A percentile compares a stretch with the other conserved stretches of the same genome.
phyloP scores from a whole-genome alignment of 495 filamentous ascomycete species.

The Mytilinidion resinicola region DNA sequence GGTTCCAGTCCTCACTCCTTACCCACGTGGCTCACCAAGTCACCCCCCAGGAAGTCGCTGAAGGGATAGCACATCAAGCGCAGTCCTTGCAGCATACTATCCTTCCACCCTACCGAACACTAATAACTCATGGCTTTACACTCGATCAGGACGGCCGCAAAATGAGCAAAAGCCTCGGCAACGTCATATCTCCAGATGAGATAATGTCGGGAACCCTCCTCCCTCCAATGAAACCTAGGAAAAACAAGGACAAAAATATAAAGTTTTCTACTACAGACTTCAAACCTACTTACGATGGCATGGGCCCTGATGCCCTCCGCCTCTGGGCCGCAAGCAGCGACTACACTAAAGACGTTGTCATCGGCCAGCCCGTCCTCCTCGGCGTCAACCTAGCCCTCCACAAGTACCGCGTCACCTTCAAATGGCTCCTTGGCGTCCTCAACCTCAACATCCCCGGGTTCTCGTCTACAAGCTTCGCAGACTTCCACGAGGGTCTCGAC shows the following conservation, averaged over 20 bases:
- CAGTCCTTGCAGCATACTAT: slow-evolving; percentile 6
- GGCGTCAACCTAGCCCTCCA: slow-evolving; percentile 66
- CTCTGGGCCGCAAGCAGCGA: slow-evolving; percentile 89
- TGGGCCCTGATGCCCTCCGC: slow-evolving; percentile 80
- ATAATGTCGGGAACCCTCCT: slow-evolving; percentile 76
- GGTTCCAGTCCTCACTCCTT: slow-evolving; percentile 99
- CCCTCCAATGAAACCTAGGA: slow-evolving; percentile 50
- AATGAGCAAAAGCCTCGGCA: slow-evolving; percentile 98
- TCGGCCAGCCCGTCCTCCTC: slow-evolving; percentile 68
- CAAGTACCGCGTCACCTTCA: slow-evolving; percentile 81
- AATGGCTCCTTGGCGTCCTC: slow-evolving; percentile 78
- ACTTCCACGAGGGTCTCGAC: slow-evolving; percentile 24
- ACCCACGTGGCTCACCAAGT: slow-evolving; percentile 64
- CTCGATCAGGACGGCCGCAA: slow-evolving; percentile 84
- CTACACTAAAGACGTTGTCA: slow-evolving; percentile 78
- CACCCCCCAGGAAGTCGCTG: slow-evolving; percentile 13
- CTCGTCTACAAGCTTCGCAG: slow-evolving; percentile 35
- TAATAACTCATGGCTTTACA: slow-evolving; percentile 94
- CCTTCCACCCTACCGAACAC: slow-evolving; percentile 66
- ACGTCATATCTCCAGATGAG: slow-evolving; percentile 70
- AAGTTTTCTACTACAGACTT: slow-evolving; percentile 27
- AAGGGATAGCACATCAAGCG: slow-evolving; percentile 32
- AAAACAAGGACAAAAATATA: slow-evolving; percentile 47
- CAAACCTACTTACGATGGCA: slow-evolving; percentile 44
- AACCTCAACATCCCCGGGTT: slow-evolving; percentile 46